These are phyloP conservation scores for Hypsizygus marmoreus DNA, from an alignment of 768 basidiomycete genomes.

Conservation along the genomic window DNA sequence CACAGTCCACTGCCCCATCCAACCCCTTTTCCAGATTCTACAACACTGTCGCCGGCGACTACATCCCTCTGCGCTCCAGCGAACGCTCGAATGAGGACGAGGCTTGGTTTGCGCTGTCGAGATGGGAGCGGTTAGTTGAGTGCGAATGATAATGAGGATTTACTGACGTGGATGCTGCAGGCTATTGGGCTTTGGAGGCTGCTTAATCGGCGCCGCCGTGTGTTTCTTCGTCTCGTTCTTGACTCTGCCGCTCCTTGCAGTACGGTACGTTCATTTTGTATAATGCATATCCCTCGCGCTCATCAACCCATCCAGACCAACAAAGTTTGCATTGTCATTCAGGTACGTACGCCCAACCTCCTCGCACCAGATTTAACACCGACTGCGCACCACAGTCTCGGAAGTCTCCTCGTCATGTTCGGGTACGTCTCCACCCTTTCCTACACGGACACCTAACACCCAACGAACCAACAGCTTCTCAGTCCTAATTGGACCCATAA, in stretches of 20 bases:
- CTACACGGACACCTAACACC: neutral
- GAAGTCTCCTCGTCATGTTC: conserved; percentile 93
- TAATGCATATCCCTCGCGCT: conserved; percentile 10
- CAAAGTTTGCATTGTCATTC: conserved; percentile 91
- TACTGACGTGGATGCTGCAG: conserved; percentile 38
- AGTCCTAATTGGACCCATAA: conserved; percentile 86
- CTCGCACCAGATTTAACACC: conserved; percentile 8
- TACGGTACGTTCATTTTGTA: conserved; percentile 33
- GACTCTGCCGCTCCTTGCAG: conserved; percentile 60
- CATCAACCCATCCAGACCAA: conserved; percentile 56
- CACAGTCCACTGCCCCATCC: conserved; percentile 32
- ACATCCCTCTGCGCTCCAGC: conserved; percentile 82
- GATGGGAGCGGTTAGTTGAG: conserved; percentile 83
- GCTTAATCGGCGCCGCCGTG: conserved; percentile 85
- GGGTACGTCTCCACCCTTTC: conserved; percentile 53
- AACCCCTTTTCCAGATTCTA: conserved; percentile 90
- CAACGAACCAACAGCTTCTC: conserved; percentile 56
- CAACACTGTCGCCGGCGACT: conserved; percentile 80
- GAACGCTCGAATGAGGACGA: conserved; percentile 93
- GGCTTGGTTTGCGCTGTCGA: conserved; percentile 87
- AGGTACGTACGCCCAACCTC: conserved; percentile 44
- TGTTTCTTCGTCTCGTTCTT: conserved; percentile 94
- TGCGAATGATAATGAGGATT: neutral
- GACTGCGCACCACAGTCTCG: conserved; percentile 52
- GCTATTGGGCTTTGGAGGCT: conserved; percentile 87